A percentile compares a stretch with the other conserved stretches of the same genome.
These are phyloP conservation scores for Cicer arietinum DNA, from an alignment of 306 rosid genomes.

Conservation along the genomic window DNA sequence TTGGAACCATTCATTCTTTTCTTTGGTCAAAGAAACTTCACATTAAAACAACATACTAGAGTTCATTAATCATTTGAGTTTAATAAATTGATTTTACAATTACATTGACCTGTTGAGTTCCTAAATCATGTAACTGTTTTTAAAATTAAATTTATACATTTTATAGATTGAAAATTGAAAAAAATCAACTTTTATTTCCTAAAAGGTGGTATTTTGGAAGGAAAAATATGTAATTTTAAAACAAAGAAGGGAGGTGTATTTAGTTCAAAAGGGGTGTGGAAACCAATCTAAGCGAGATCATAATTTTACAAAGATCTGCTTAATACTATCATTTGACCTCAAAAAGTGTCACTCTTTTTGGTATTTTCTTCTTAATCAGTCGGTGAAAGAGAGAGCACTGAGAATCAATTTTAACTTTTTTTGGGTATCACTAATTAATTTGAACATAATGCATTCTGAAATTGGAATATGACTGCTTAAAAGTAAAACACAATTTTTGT, in stretches of 20 bases:
- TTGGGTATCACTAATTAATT: background rate
- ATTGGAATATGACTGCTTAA: background rate
- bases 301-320: background rate
- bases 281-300: background rate
- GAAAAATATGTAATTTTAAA: background rate
- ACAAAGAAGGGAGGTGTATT: too few relatives aligned
- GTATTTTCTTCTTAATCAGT: background rate
- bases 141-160: background rate
- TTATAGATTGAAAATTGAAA: background rate
- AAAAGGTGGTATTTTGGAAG: background rate
- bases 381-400: background rate
- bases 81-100: too few relatives aligned
- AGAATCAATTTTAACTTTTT: background rate
- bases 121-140: background rate
- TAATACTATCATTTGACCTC: background rate
- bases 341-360: background rate
- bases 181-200: background rate
- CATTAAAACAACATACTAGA: too few relatives aligned
- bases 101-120: background rate
- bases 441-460: slow-evolving; percentile 1
- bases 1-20: too few relatives aligned
- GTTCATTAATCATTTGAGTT: too few relatives aligned
- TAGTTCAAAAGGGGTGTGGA: too few relatives aligned
- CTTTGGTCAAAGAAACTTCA: too few relatives aligned
- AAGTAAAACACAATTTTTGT: slow-evolving; percentile 13